Evolutionary conservation across 495 filamentous ascomycete genomes (phyloP).

Genomic region (Sporormia fimetaria): DNA sequence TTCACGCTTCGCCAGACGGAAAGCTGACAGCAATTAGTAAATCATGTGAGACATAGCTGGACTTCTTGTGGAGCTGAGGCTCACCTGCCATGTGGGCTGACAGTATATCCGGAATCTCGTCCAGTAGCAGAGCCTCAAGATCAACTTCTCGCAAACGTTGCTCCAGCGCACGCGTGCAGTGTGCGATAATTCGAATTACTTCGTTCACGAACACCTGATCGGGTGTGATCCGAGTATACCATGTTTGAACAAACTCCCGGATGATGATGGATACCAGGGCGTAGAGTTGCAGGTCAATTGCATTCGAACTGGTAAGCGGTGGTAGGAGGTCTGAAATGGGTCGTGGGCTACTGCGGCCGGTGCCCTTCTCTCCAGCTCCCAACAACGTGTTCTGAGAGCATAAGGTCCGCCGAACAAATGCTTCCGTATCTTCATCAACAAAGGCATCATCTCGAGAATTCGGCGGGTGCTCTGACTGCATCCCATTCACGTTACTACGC

Average conservation of each 20-base stretch:
- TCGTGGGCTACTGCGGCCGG: slow-evolving; percentile 36
- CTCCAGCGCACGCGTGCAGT: slow-evolving; percentile 77
- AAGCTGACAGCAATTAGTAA: slow-evolving; percentile 27
- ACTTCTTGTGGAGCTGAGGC: neutral
- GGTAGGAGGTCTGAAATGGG: slow-evolving; percentile 72
- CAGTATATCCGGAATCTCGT: slow-evolving; percentile 77
- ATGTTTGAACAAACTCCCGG: slow-evolving; percentile 76
- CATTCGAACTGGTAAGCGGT: slow-evolving; percentile 83
- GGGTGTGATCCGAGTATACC: slow-evolving; percentile 86
- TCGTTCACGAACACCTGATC: slow-evolving; percentile 80
- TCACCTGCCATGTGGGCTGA: slow-evolving; percentile 75
- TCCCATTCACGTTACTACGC: neutral
- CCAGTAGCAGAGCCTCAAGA: slow-evolving; percentile 67
- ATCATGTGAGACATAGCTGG: no score
- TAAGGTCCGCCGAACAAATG: slow-evolving; percentile 55
- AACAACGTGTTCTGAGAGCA: slow-evolving; percentile 41
- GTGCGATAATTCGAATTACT: slow-evolving; percentile 76
- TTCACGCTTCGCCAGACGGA: slow-evolving; percentile 34
- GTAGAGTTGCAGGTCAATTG: slow-evolving; percentile 84
- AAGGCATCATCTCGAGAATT: slow-evolving; percentile 31
- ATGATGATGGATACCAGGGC: slow-evolving; percentile 80
- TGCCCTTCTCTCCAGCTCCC: slow-evolving; percentile 25
- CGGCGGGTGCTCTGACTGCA: slow-evolving; percentile 10
- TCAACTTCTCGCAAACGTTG: slow-evolving; percentile 72
- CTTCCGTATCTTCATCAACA: slow-evolving; percentile 46